Base-by-base conservation (phyloP, 805 yeast species). In the Henningerozyma blattae region DNA sequence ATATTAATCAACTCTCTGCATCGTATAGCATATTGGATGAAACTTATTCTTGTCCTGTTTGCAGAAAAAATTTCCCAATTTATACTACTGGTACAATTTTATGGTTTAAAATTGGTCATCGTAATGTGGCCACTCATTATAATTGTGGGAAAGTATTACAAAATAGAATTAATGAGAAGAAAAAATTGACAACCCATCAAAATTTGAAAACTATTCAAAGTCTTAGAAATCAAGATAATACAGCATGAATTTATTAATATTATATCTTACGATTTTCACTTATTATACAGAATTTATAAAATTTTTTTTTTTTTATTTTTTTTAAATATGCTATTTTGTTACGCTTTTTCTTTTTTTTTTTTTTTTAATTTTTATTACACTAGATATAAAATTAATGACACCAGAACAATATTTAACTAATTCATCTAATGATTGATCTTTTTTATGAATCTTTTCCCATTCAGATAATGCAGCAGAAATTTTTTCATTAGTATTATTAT, bases 351-450 rank as follows among this genome's bases (percentile, higher is more conserved):
- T n/a, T n/a, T n/a, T n/a, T n/a, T n/a, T n/a, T n/a, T n/a, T n/a
- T n/a, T n/a, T n/a, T n/a, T n/a, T n/a, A n/a, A n/a, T n/a, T n/a
- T n/a, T n/a, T n/a, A n/a, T n/a, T n/a, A n/a, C n/a, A n/a, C n/a
- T n/a, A n/a, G 65, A 49, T 28, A 84, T 62, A 47, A 82, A 75
- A 42, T 65, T 68, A 22, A 81, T 59, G 14, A 86, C 85, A 37
- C 94, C 87, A 2, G 91, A 68, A 55, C 94, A 83, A 56, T 75
- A 84, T 52, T 85, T 81, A 27, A 73, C 72, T 39, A 82, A 56
- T 20, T 68, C 72, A 48, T 84, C 94, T 47, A 87, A 55, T 13
- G 63, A 65, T 3, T 62, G 64, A 26, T 67, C 61, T 31, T 63
- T 65, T 7, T 48, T 40, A 39, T 72, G 77, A 7, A 52, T 49